phyloP scores from a whole-genome alignment of 306 rosid species.

The Sicyos baderoa region DNA sequence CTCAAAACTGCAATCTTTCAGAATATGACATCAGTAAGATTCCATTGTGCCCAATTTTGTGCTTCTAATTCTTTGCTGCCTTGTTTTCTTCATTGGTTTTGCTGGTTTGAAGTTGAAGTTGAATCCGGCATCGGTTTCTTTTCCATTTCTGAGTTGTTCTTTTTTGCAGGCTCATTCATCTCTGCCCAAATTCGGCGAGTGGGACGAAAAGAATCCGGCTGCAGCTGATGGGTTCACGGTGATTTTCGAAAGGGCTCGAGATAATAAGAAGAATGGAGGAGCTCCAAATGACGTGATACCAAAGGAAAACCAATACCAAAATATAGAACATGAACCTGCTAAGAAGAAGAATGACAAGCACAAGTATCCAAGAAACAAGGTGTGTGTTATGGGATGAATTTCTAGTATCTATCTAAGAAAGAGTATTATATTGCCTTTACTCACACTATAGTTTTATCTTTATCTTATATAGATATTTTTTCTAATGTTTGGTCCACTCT shows the following conservation, averaged over 20 bases:
- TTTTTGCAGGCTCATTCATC: conserved; percentile 42
- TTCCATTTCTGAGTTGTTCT: conserved; percentile 2
- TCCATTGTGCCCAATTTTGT: not conserved
- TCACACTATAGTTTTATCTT: too few relatives aligned
- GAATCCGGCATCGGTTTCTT: not conserved
- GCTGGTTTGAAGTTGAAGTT: not conserved
- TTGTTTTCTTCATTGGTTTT: not conserved
- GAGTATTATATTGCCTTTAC: too few relatives aligned
- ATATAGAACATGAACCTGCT: conserved; percentile 20
- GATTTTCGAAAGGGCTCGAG: conserved; percentile 72
- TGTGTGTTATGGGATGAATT: conserved; percentile 23
- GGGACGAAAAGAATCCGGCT: conserved; percentile 85
- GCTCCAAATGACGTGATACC: conserved; percentile 28
- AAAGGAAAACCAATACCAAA: conserved; percentile 7
- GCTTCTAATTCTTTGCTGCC: not conserved
- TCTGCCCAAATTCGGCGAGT: conserved; percentile 77
- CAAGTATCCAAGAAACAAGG: conserved; percentile 33
- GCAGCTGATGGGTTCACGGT: conserved; percentile 75
- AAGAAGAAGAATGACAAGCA: conserved; percentile 23
- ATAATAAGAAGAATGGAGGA: conserved; percentile 55
- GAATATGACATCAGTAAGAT: not conserved
- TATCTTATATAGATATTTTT: too few relatives aligned
- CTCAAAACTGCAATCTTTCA: conserved; percentile 1
- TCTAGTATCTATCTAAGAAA: not conserved
- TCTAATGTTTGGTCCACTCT: too few relatives aligned